Conservation (phyloP, 2,329 filamentous ascomycete species). For the Pseudogymnoascus sp. region DNA sequence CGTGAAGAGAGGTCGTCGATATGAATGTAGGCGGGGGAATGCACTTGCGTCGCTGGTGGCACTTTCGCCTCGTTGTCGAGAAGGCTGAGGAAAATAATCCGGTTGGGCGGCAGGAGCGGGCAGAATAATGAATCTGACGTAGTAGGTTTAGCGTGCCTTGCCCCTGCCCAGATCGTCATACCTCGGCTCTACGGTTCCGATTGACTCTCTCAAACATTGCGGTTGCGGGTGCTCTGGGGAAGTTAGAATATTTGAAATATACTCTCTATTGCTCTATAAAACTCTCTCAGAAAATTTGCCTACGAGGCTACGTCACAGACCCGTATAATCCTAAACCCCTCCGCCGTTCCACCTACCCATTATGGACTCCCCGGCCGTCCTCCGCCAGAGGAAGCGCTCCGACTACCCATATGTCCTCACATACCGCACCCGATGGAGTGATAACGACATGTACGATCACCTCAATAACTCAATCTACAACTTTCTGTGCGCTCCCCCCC, state of each 20-base stretch:
- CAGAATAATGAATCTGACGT: not conserved
- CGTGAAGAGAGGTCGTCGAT: not conserved
- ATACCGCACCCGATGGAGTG: slow-evolving; percentile 77
- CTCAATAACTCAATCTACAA: slow-evolving; percentile 88
- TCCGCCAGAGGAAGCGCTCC: slow-evolving; percentile 32
- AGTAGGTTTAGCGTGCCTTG: not conserved
- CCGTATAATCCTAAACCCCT: not conserved
- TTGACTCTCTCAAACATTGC: not conserved
- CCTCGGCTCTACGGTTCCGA: not conserved
- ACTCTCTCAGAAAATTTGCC: not conserved
- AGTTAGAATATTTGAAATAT: slow-evolving; percentile 2
- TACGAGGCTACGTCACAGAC: not conserved
- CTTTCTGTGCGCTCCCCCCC: slow-evolving; percentile 51
- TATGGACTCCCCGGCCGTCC: not conserved
- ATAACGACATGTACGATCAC: slow-evolving; percentile 43
- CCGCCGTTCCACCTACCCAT: not conserved
- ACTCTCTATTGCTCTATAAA: not conserved
- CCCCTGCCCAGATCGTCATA: not conserved
- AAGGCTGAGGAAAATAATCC: slow-evolving; percentile 5
- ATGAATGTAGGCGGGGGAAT: not conserved
- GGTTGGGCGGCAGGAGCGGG: not conserved
- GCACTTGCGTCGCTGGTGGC: not conserved
- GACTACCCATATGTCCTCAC: slow-evolving; percentile 76
- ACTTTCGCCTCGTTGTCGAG: not conserved
- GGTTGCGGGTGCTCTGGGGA: not conserved